These are phyloP conservation scores for Mycena olivaceomarginata DNA, from an alignment of 768 basidiomycete species.

Conservation along the genomic window DNA sequence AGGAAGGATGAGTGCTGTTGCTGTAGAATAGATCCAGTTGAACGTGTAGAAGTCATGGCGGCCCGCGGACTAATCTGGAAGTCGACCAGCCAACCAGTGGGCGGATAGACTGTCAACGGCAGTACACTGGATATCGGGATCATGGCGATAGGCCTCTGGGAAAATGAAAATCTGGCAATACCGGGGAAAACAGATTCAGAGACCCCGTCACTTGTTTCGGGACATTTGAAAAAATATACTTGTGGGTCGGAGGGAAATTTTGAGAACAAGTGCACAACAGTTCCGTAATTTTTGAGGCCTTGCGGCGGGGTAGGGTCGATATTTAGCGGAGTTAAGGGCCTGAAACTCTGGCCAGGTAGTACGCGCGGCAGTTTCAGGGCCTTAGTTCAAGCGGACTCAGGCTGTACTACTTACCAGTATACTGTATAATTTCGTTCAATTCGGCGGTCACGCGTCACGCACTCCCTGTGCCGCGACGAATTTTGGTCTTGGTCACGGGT, in stretches of 20 bases:
- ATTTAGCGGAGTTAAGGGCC: background rate
- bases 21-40: background rate
- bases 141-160: background rate
- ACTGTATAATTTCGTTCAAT: too few relatives aligned
- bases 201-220: background rate
- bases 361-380: background rate
- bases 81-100: background rate
- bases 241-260: background rate
- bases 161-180: background rate
- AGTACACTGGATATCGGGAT: conserved; percentile 31
- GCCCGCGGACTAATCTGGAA: background rate
- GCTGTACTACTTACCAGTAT: conserved; percentile 14
- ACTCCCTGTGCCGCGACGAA: too few relatives aligned
- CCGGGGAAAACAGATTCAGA: conserved; percentile 13
- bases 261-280: conserved; percentile 17
- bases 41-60: background rate
- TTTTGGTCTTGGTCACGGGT: too few relatives aligned
- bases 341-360: background rate
- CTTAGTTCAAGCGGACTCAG: background rate
- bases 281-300: background rate
- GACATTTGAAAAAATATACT: background rate
- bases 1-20: background rate
- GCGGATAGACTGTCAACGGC: background rate
- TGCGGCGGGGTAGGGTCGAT: background rate
- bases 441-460: too few relatives aligned